These are phyloP conservation scores for Aphanomyces cochlioides DNA, from an alignment of 352 stramenopile genomes.

Conservation along the genomic window DNA sequence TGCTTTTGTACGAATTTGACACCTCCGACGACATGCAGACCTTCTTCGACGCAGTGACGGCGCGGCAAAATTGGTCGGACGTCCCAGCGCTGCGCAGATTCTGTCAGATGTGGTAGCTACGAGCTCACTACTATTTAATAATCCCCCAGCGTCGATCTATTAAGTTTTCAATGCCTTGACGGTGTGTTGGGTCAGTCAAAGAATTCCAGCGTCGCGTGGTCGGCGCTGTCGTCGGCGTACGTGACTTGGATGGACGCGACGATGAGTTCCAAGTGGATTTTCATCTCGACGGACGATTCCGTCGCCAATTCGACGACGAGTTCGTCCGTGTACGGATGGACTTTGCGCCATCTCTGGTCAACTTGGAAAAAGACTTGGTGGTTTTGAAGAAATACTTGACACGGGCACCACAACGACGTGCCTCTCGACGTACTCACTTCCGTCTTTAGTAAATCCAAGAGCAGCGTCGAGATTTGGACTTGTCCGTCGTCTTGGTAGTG, in stretches of 20 bases:
- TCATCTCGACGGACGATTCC: slow-evolving; percentile 27
- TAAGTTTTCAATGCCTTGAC: too few species aligned
- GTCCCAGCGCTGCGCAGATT: slow-evolving; percentile 3
- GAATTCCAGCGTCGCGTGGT: neutral
- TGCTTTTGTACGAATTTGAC: neutral
- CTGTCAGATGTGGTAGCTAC: slow-evolving; percentile 7
- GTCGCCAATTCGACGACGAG: slow-evolving; percentile 25
- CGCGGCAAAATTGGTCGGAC: neutral
- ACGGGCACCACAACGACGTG: neutral
- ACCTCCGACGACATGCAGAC: neutral
- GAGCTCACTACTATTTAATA: too few species aligned
- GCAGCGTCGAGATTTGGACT: neutral
- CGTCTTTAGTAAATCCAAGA: neutral
- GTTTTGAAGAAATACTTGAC: neutral
- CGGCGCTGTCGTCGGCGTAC: neutral
- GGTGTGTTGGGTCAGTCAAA: slow-evolving; percentile 22
- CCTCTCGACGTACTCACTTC: slow-evolving; percentile 2
- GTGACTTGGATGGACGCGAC: slow-evolving; percentile 17
- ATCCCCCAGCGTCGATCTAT: too few species aligned
- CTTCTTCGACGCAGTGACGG: neutral
- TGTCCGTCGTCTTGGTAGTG: too few species aligned
- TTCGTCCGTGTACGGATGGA: slow-evolving; percentile 28
- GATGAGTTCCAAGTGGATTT: slow-evolving; percentile 25
- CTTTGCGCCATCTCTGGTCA: neutral
- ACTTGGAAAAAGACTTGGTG: slow-evolving; percentile 9